These are phyloP conservation scores for Micractinium sp. DNA, from an alignment of 139 green algal genomes.

Conservation along the genomic window DNA sequence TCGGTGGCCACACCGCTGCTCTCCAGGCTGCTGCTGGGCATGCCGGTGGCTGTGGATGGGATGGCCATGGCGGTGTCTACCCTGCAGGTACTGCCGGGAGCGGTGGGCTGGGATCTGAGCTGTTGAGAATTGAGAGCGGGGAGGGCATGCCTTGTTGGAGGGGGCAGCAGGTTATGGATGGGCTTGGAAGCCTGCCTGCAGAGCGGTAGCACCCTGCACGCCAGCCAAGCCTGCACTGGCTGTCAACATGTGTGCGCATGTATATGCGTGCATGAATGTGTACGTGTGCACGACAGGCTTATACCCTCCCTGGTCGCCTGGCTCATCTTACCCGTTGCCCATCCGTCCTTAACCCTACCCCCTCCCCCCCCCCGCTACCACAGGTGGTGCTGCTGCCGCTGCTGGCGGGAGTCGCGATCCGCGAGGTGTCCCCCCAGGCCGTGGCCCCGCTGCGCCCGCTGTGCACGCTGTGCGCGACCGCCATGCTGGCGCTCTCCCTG, in stretches of 20 bases:
- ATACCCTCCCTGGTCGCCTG: not conserved
- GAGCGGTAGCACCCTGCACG: too few relatives aligned
- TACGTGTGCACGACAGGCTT: too few relatives aligned
- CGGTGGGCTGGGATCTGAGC: not conserved
- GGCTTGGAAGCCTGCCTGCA: too few relatives aligned
- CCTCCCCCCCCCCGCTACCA: too few relatives aligned
- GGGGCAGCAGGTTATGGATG: too few relatives aligned
- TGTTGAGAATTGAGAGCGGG: too few relatives aligned
- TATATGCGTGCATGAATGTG: too few relatives aligned
- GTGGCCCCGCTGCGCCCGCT: conserved; percentile 40
- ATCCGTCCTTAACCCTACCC: not conserved
- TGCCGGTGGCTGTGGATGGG: conserved; percentile 72
- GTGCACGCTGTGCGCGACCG: conserved; percentile 36
- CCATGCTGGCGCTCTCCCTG: conserved; percentile 67
- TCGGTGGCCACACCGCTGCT: conserved; percentile 76
- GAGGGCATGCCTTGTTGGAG: too few relatives aligned
- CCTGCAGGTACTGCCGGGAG: not conserved
- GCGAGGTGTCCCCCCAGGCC: conserved; percentile 56
- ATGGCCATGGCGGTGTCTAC: conserved; percentile 63
- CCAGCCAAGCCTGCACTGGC: too few relatives aligned
- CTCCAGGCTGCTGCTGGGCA: conserved; percentile 72
- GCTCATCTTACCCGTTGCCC: not conserved
- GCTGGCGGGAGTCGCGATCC: conserved; percentile 62
- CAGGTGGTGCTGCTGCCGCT: conserved; percentile 86
- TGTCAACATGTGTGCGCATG: too few relatives aligned